phyloP scores from a whole-genome alignment of 306 rosid species.

The Malus domestica region DNA sequence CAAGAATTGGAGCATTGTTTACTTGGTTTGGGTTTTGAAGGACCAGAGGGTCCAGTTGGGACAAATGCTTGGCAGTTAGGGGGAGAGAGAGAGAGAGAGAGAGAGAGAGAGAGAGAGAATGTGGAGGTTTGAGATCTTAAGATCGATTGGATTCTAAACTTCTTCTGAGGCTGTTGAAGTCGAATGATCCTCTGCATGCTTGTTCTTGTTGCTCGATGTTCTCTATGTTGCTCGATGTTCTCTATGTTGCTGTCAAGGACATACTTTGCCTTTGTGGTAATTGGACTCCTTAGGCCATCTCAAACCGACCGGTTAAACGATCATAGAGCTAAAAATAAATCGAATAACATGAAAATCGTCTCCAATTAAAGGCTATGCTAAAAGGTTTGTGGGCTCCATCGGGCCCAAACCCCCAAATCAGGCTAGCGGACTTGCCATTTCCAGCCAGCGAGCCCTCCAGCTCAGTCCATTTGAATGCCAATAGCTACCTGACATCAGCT shows the following conservation, averaged over 20 bases:
- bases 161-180: neutral
- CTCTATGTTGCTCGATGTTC: neutral
- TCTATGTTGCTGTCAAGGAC: neutral
- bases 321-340: no score
- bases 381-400: no score
- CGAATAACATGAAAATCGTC: no score
- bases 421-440: no score
- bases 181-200: neutral
- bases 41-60: neutral
- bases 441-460: no score
- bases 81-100: neutral
- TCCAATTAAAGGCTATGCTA: no score
- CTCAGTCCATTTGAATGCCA: no score
- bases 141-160: neutral
- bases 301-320: no score
- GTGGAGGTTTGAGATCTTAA: neutral
- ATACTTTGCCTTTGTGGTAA: neutral
- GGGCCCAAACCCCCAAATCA: no score
- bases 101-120: neutral
- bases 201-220: neutral
- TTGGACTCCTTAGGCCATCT: neutral
- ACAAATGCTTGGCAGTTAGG: neutral
- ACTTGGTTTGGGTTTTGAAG: neutral
- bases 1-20: conserved; percentile 39
- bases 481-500: no score